Conservation (phyloP, 225 moss, liverwort and hornwort species). For the Marchantia polymorpha region DNA sequence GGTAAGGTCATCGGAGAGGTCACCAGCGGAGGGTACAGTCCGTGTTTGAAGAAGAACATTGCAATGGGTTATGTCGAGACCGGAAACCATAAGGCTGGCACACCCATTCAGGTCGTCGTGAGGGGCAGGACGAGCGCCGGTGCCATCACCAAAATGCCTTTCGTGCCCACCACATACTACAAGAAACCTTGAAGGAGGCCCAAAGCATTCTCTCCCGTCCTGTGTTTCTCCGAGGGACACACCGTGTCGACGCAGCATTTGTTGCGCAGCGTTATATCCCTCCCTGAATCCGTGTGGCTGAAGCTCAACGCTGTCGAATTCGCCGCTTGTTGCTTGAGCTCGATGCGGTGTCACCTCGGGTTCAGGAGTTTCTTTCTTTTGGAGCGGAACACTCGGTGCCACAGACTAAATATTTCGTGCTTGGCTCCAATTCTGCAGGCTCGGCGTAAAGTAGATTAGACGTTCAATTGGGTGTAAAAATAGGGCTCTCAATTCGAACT, state of each 20-base stretch:
- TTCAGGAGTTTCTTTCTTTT: not conserved
- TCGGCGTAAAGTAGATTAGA: not conserved
- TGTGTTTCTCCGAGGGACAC: not conserved
- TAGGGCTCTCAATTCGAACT: not conserved
- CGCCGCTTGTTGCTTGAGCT: not conserved
- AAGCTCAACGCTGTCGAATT: not conserved
- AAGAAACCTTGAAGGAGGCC: slow-evolving; percentile 43
- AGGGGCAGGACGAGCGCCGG: slow-evolving; percentile 72
- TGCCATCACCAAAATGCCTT: slow-evolving; percentile 85
- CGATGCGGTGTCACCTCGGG: not conserved
- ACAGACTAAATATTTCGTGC: not conserved
- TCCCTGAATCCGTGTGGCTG: not conserved
- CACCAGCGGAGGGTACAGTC: slow-evolving; percentile 94
- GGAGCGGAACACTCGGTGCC: not conserved
- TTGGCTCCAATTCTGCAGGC: not conserved
- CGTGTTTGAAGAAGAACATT: slow-evolving; percentile 94
- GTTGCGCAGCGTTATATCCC: not conserved
- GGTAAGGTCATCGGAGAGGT: slow-evolving; percentile 89
- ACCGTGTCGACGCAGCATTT: not conserved
- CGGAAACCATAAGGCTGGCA: slow-evolving; percentile 79
- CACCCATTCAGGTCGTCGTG: slow-evolving; percentile 70
- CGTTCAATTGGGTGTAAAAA: slow-evolving; percentile 14
- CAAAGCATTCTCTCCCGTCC: not conserved
- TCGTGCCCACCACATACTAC: slow-evolving; percentile 84
- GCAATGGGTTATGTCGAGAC: slow-evolving; percentile 86